These are phyloP conservation scores for Aeschynomene evenia DNA, from an alignment of 306 rosid genomes.

Conservation along the genomic window DNA sequence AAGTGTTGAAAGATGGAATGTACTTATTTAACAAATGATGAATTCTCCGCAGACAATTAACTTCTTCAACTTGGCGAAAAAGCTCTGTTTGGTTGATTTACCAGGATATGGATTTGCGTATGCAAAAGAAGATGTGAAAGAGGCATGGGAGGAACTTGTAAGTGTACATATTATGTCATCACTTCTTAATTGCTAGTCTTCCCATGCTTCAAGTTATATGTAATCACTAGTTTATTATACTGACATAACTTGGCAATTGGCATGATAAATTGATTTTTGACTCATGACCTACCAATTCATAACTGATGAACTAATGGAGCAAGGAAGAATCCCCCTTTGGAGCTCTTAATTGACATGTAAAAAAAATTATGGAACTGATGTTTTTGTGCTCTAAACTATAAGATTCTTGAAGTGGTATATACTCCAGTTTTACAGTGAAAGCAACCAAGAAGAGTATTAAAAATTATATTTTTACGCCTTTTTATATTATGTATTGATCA, in stretches of 20 bases:
- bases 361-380: constrained; percentile 2
- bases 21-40: constrained; percentile 14
- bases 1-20: background rate
- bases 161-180: constrained; percentile 40
- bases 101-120: constrained; percentile 98
- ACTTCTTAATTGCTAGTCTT: background rate
- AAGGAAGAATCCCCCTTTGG: background rate
- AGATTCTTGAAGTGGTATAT: background rate
- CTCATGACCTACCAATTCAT: background rate
- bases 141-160: constrained; percentile 97
- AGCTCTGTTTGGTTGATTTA: constrained; percentile 84
- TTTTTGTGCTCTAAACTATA: constrained; percentile 2
- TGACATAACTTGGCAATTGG: background rate
- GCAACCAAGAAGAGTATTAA: background rate
- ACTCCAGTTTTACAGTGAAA: background rate
- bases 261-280: background rate
- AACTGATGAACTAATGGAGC: background rate
- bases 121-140: constrained; percentile 96
- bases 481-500: background rate
- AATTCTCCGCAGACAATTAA: constrained; percentile 71
- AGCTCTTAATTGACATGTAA: background rate
- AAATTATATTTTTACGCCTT: constrained; percentile 8
- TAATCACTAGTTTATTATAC: constrained; percentile 7
- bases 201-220: background rate
- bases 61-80: constrained; percentile 76